Conservation (phyloP, 192 early-diverging fungal species). For the Rhizophagus prolifer region DNA sequence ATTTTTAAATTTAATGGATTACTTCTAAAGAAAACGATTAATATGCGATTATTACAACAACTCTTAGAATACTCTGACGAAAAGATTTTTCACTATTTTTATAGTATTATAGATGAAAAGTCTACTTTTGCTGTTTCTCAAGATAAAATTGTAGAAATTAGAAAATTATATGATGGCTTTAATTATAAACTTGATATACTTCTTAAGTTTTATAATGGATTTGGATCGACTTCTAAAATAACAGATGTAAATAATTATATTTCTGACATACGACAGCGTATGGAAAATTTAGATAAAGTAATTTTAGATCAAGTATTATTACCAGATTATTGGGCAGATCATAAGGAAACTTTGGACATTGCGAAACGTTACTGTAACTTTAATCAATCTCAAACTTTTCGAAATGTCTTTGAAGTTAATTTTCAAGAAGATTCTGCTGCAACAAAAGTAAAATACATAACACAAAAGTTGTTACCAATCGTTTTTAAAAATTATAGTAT, state of each 20-base stretch:
- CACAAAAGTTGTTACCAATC: neutral
- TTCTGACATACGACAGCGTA: neutral
- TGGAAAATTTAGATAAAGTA: neutral
- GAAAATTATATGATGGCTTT: neutral
- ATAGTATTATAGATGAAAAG: no score
- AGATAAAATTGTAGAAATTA: neutral
- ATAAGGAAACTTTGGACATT: neutral
- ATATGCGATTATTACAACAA: no score
- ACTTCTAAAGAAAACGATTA: no score
- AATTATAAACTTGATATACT: no score
- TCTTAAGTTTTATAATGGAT: no score
- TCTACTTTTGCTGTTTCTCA: neutral
- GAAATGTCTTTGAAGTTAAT: constrained; percentile 5
- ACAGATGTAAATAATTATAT: neutral
- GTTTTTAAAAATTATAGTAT: neutral
- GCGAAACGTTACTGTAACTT: neutral
- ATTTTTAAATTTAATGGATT: no score
- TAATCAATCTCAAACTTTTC: constrained; percentile 3
- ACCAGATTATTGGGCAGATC: neutral
- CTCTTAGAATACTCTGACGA: no score
- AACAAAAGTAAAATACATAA: neutral
- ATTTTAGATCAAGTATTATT: neutral
- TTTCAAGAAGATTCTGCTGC: neutral
- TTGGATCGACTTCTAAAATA: no score
- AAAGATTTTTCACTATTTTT: no score